phyloP scores from a whole-genome alignment of 495 filamentous ascomycete species.

The Terfezia claveryi region DNA sequence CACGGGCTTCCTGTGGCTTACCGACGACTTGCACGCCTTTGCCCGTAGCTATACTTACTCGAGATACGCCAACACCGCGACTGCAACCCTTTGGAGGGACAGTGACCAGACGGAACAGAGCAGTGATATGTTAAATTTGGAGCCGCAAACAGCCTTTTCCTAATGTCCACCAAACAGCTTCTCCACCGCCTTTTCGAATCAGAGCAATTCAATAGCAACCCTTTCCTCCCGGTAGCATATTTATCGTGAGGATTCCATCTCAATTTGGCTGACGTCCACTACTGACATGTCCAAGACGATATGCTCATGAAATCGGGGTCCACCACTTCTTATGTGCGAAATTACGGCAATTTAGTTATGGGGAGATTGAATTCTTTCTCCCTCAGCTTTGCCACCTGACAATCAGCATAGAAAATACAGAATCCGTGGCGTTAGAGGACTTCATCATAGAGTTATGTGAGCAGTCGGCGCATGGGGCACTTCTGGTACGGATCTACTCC shows the following conservation, averaged over 20 bases:
- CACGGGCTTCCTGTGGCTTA: too few relatives aligned
- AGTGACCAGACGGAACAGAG: background rate
- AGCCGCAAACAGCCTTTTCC: constrained; percentile 9
- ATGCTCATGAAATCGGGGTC: constrained; percentile 61
- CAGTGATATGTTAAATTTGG: constrained; percentile 1
- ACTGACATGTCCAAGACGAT: constrained; percentile 32
- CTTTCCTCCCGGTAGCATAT: constrained; percentile 57
- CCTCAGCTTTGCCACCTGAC: constrained; percentile 61
- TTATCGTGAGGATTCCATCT: constrained; percentile 36
- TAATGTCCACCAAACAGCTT: constrained; percentile 27
- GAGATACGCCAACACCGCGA: too few relatives aligned
- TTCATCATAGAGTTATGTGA: constrained; percentile 61
- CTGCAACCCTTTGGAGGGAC: too few relatives aligned
- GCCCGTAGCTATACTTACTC: too few relatives aligned
- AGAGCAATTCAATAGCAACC: constrained; percentile 64
- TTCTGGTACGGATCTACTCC: constrained; percentile 33
- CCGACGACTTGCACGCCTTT: too few relatives aligned
- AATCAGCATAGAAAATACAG: constrained; percentile 51
- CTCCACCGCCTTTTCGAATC: constrained; percentile 58
- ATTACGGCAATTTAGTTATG: constrained; percentile 57
- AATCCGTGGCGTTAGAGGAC: constrained; percentile 64
- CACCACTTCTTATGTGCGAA: constrained; percentile 62
- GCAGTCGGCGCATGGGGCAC: constrained; percentile 52
- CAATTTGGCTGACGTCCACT: constrained; percentile 3
- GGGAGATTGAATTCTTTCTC: constrained; percentile 68